Evolutionary conservation across 1,284 basidiomycete genomes (phyloP).

Genomic region (Cryptococcus amylolentus): DNA sequence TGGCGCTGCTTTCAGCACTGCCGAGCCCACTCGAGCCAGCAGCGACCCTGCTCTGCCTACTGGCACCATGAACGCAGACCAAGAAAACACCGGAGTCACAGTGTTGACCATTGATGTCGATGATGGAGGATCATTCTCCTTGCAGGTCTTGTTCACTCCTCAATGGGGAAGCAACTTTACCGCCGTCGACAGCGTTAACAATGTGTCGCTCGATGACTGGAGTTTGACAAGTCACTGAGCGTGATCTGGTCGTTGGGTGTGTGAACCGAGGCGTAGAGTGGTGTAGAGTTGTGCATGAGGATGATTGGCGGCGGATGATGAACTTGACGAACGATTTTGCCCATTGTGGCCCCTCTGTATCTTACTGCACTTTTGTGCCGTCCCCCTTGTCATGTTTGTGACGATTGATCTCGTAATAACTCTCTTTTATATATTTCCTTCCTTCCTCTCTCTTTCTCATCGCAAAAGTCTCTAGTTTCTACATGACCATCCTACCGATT

Average conservation of each 20-base stretch:
- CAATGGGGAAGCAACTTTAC: constrained; percentile 65
- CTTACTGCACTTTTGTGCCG: not conserved
- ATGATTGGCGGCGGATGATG: not conserved
- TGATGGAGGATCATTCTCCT: constrained; percentile 62
- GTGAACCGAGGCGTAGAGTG: not conserved
- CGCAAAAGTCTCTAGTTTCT: not conserved
- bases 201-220: constrained; percentile 67
- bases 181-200: constrained; percentile 60
- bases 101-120: constrained; percentile 73
- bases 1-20: constrained; percentile 42
- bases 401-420: not conserved
- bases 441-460: not conserved
- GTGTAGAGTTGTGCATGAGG: not conserved
- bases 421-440: not conserved
- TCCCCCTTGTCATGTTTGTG: too few species aligned
- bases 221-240: constrained; percentile 66
- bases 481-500: not conserved
- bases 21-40: constrained; percentile 53
- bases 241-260: not conserved
- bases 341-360: not conserved
- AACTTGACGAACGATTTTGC: not conserved
- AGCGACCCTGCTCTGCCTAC: constrained; percentile 62
- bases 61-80: constrained; percentile 55
- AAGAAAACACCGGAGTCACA: constrained; percentile 71
- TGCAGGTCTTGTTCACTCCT: constrained; percentile 80